These are phyloP conservation scores for Pseudoturritis turrita DNA, from an alignment of 345 rosid genomes.

Conservation along the genomic window DNA sequence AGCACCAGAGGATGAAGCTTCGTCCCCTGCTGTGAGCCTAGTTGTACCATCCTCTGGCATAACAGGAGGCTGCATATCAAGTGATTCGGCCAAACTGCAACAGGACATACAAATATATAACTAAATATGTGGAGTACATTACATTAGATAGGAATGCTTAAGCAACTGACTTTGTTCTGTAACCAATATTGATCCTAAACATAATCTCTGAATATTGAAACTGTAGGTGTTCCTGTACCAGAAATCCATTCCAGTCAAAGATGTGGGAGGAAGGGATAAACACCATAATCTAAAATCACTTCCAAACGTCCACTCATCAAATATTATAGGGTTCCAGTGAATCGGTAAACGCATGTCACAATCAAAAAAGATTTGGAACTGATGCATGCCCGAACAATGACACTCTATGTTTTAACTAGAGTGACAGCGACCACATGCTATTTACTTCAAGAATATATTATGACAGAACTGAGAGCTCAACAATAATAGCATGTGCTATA, in stretches of 20 bases:
- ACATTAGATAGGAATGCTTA: constrained; percentile 3
- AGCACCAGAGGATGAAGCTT: constrained; percentile 59
- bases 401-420: neutral
- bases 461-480: neutral
- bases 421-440: neutral
- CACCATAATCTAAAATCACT: neutral
- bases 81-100: constrained; percentile 89
- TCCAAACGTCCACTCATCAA: neutral
- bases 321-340: neutral
- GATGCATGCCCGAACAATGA: neutral
- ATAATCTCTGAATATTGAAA: constrained; percentile 1
- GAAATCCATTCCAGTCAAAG: constrained; percentile 8
- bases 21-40: constrained; percentile 83
- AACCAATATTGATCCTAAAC: neutral
- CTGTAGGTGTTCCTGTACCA: neutral
- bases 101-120: neutral
- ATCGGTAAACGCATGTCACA: neutral
- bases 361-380: neutral
- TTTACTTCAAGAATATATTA: constrained; percentile 4
- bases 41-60: constrained; percentile 99
- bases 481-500: neutral
- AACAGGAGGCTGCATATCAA: constrained; percentile 96
- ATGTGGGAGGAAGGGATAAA: neutral
- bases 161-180: neutral
- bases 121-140: neutral